Evolutionary conservation across 495 filamentous ascomycete species (phyloP), one percentile per base, ranked within the genome.

Genomic region (Aspergillus steynii): DNA sequence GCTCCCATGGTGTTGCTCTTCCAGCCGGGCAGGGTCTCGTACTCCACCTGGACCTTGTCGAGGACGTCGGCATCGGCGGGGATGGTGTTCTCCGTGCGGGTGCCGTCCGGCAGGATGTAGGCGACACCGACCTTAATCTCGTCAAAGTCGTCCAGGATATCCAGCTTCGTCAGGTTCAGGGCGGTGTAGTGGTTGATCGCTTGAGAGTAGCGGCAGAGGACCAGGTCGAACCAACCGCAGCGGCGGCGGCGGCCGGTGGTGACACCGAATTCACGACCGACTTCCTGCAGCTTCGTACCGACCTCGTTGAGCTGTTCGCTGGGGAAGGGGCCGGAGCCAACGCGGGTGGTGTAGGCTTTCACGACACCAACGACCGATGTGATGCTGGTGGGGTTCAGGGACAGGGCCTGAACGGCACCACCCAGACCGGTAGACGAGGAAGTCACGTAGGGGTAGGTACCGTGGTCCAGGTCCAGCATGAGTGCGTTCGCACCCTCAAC

Each of bases 401-500:
- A 73, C 12, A 95, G 81, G 12, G 90, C 91, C 55, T 88, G 87
- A 56, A 96, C 83, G 69, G 89, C 84, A 56, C 93, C 93, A 26
- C 89, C 92, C 14, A 92, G 79, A 28, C 86, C 85, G 56, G 87
- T 90, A 68, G 87, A 90, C 48, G 86, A 88, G 14, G 87, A 92
- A 29, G 93, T 96, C 58, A 96, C 93, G 65, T 84, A 94, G 59
- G 92, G 92, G 69, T 94, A 96, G 56, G 87, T 93, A 68, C 90
- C 89, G 71, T 85, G 86, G 74, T 90, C 87, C 50, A 91, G 78
- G 73, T 91, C 88, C 37, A 92, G 81, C 85, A 91, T 89, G 54
- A 93, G 77, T n/a, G 92, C 91, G 64, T 96, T 92, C n/a, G 90
- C 88, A 58, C 92, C 92, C 75, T 97, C 93, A 45, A 96, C 85